Evolutionary conservation across 352 stramenopile species (phyloP).

Genomic region (Vaucheria bursata): DNA sequence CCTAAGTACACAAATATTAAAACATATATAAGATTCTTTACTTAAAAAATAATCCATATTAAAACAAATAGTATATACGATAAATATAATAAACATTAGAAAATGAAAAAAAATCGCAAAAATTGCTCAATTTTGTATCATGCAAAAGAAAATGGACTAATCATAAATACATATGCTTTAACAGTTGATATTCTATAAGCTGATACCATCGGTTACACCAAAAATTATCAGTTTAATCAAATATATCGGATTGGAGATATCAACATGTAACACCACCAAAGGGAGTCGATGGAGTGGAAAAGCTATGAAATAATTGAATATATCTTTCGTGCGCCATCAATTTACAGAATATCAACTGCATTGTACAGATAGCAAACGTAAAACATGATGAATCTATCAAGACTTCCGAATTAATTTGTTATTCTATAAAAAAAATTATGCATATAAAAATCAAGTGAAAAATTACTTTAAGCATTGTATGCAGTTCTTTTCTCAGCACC

Average conservation of each 20-base stretch:
- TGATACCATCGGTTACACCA: too few relatives aligned
- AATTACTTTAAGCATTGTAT: slow-evolving; percentile 45
- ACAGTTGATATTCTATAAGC: too few relatives aligned
- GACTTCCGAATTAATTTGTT: not conserved
- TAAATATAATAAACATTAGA: not conserved
- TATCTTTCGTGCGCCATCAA: too few relatives aligned
- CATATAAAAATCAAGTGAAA: not conserved
- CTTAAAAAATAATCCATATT: too few relatives aligned
- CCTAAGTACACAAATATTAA: too few relatives aligned
- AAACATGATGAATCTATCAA: not conserved
- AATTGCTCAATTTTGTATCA: not conserved
- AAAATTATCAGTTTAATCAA: too few relatives aligned
- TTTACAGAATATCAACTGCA: not conserved
- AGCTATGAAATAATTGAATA: too few relatives aligned
- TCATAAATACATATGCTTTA: not conserved
- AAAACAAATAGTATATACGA: not conserved
- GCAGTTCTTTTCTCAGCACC: slow-evolving; percentile 53
- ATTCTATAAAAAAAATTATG: not conserved
- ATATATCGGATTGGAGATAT: too few relatives aligned
- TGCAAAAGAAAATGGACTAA: not conserved
- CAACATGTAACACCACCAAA: too few relatives aligned
- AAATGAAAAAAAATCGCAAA: not conserved
- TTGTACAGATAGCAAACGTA: not conserved
- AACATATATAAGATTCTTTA: too few relatives aligned
- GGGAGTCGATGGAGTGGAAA: too few relatives aligned